Percentiles rank a stretch among this genome's conserved stretches.
phyloP scores from a whole-genome alignment of 2,329 filamentous ascomycete genomes.

The Ampelomyces quisqualis region DNA sequence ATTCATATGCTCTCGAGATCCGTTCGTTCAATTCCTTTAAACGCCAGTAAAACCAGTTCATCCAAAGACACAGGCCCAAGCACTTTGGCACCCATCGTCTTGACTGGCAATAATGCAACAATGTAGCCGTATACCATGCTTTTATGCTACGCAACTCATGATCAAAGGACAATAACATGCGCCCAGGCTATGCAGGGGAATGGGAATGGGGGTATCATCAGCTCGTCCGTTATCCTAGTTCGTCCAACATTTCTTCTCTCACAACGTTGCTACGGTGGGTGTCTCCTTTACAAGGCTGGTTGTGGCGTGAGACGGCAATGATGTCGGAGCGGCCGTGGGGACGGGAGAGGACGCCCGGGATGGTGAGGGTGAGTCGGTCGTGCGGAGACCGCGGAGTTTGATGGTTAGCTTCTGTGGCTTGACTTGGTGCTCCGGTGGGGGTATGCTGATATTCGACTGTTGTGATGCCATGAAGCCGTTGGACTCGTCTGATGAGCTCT shows the following conservation, averaged over 20 bases:
- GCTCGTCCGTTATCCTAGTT: conserved; percentile 15
- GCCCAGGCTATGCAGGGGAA: conserved; percentile 31
- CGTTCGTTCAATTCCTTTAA: conserved; percentile 8
- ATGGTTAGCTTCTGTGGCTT: conserved; percentile 35
- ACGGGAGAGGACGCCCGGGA: conserved; percentile 22
- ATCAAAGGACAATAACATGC: conserved; percentile 21
- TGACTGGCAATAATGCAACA: conserved; percentile 28
- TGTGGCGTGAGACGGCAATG: conserved; percentile 1
- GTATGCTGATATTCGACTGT: conserved; percentile 24
- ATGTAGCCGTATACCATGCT: conserved; percentile 26
- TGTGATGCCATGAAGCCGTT: conserved; percentile 32
- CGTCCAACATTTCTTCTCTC: conserved; percentile 6
- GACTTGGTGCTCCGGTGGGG: conserved; percentile 14
- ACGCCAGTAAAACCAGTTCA: conserved; percentile 30
- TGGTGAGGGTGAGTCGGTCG: conserved; percentile 24
- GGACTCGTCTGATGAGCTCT: conserved; percentile 42
- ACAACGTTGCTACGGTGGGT: conserved; percentile 9
- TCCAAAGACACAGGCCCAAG: conserved; percentile 35
- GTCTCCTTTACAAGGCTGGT: conserved; percentile 8
- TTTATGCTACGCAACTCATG: conserved; percentile 36
- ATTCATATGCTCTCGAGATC: conserved; percentile 11
- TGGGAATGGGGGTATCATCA: conserved; percentile 18
- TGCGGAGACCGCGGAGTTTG: conserved; percentile 36
- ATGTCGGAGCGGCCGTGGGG: conserved; percentile 8
- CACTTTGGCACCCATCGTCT: conserved; percentile 41